Evolutionary conservation across 2,329 filamentous ascomycete genomes (phyloP).

Genomic region (Botrytis fabae): DNA sequence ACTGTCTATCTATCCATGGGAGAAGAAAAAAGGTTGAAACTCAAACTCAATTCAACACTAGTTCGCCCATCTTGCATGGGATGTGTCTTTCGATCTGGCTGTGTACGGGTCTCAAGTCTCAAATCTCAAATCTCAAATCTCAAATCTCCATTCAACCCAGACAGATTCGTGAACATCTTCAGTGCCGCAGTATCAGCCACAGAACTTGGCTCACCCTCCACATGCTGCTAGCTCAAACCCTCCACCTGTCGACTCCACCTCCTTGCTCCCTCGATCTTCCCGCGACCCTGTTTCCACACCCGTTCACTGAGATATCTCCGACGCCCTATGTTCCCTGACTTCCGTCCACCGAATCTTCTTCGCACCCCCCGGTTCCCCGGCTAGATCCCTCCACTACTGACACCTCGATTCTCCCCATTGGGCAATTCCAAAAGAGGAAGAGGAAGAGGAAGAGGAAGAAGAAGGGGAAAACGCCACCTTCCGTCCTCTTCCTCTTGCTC

Average conservation of each 20-base stretch:
- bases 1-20: not conserved
- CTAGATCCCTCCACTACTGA: not conserved
- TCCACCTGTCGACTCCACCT: not conserved
- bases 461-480: not conserved
- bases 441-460: no score
- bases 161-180: not conserved
- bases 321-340: not conserved
- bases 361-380: no score
- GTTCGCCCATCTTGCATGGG: not conserved
- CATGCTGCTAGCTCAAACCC: not conserved
- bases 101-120: not conserved
- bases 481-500: not conserved
- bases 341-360: no score
- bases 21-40: not conserved
- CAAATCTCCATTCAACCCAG: not conserved
- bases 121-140: not conserved
- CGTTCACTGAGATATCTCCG: not conserved
- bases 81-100: not conserved
- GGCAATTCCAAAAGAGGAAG: not conserved
- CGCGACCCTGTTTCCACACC: not conserved
- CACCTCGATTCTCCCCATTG: not conserved
- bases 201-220: not conserved
- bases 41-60: not conserved
- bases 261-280: not conserved
- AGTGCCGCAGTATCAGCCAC: not conserved